Conservation (phyloP, 495 filamentous ascomycete genomes). For the Tetracladium marchalianum region DNA sequence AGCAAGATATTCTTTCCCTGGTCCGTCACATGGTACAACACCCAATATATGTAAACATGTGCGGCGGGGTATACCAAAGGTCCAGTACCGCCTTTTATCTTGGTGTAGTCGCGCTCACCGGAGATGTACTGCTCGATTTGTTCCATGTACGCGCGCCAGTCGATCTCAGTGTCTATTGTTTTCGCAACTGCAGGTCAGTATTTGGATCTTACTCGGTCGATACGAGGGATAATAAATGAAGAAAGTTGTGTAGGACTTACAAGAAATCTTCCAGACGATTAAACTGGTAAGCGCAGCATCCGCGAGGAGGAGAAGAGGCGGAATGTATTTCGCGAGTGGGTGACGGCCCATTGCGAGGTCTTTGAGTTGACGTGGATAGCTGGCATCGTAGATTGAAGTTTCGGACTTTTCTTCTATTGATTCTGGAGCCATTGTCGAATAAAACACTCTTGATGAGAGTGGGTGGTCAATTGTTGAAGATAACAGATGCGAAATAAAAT, state of each 20-base stretch:
- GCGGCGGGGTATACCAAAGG: constrained; percentile 89
- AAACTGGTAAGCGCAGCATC: constrained; percentile 65
- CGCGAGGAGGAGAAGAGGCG: constrained; percentile 56
- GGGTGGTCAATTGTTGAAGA: too few species aligned
- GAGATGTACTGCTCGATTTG: constrained; percentile 69
- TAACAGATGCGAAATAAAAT: too few species aligned
- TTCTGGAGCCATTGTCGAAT: too few species aligned
- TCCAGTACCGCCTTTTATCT: constrained; percentile 80
- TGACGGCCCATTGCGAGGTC: constrained; percentile 12
- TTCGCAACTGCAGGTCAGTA: background rate
- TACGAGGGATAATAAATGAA: background rate
- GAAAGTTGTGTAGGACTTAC: constrained; percentile 40
- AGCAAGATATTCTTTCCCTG: constrained; percentile 64
- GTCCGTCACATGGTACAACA: constrained; percentile 68
- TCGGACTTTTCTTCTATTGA: background rate
- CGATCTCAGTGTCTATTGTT: constrained; percentile 77
- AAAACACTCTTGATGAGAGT: too few species aligned
- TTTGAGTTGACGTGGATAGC: constrained; percentile 5
- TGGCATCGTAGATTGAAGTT: background rate
- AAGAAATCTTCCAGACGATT: constrained; percentile 79
- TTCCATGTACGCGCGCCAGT: constrained; percentile 96
- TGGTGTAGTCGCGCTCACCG: constrained; percentile 81
- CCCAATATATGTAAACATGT: constrained; percentile 84
- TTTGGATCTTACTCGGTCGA: background rate
- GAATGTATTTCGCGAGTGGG: constrained; percentile 10